phyloP scores from a whole-genome alignment of 2,329 filamentous ascomycete species.

The Botrytis cinerea region DNA sequence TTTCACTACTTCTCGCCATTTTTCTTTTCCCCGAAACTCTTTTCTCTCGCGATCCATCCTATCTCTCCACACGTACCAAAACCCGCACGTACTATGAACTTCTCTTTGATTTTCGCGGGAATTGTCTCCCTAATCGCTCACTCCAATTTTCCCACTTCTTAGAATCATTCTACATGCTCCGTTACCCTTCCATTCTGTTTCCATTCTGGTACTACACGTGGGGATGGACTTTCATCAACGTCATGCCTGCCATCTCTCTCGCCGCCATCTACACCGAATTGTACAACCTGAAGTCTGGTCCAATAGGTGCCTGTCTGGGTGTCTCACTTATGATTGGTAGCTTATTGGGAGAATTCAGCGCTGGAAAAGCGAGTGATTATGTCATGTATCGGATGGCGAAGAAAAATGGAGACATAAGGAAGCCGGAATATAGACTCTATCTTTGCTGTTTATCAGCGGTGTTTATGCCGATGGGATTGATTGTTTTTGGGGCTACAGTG shows the following conservation, averaged over 20 bases:
- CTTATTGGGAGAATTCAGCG: slow-evolving; percentile 37
- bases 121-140: slow-evolving; percentile 36
- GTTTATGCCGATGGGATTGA: slow-evolving; percentile 38
- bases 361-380: slow-evolving; percentile 35
- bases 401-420: slow-evolving; percentile 31
- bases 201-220: slow-evolving; percentile 40
- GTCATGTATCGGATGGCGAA: slow-evolving; percentile 34
- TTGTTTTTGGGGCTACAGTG: slow-evolving; percentile 38
- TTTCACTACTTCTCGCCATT: slow-evolving; percentile 36
- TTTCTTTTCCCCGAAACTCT: slow-evolving; percentile 41
- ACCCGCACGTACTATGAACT: slow-evolving; percentile 36
- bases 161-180: slow-evolving; percentile 38
- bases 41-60: slow-evolving; percentile 37
- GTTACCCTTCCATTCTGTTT: slow-evolving; percentile 37
- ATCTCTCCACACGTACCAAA: slow-evolving; percentile 32
- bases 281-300: slow-evolving; percentile 33
- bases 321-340: slow-evolving; percentile 35
- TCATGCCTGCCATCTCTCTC: slow-evolving; percentile 37
- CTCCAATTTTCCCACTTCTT: slow-evolving; percentile 37
- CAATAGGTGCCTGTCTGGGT: slow-evolving; percentile 38
- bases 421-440: slow-evolving; percentile 38
- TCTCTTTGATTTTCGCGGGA: slow-evolving; percentile 35
- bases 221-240: slow-evolving; percentile 39
- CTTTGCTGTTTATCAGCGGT: slow-evolving; percentile 34
- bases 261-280: slow-evolving; percentile 37